A percentile compares a stretch with the other conserved stretches of the same genome.
phyloP scores from a whole-genome alignment of 2,329 filamentous ascomycete genomes.

The Macrophomina phaseolina region DNA sequence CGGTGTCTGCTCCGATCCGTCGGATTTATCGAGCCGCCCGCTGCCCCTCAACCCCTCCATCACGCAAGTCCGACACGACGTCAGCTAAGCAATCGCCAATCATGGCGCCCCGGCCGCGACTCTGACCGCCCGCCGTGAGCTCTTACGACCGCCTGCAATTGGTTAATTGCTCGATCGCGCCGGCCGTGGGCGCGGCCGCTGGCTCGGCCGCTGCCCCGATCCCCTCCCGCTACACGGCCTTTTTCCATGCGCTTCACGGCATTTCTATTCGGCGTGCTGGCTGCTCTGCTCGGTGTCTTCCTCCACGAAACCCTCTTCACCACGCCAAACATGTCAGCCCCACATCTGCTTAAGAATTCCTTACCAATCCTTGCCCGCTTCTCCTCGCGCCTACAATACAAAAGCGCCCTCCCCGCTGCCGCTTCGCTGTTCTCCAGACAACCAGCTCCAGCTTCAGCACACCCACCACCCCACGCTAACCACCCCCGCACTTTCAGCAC shows the following conservation, averaged over 20 bases:
- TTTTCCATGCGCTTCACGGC: conserved; percentile 24
- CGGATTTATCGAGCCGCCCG: conserved; percentile 22
- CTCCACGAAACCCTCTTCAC: conserved; percentile 4
- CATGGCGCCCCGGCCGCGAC: background rate
- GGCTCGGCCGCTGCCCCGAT: background rate
- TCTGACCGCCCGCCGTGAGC: background rate
- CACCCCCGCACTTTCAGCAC: conserved; percentile 27
- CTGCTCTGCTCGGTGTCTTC: background rate
- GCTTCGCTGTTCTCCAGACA: background rate
- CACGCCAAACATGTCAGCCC: conserved; percentile 26
- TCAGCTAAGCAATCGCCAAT: conserved; percentile 17
- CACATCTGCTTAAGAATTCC: conserved; percentile 41
- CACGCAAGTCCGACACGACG: conserved; percentile 20
- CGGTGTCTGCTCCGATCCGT: conserved; percentile 2
- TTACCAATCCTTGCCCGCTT: conserved; percentile 36
- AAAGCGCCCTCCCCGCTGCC: conserved; percentile 22
- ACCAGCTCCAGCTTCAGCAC: conserved; percentile 4
- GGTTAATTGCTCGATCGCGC: conserved; percentile 1
- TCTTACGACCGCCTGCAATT: background rate
- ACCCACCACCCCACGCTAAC: background rate
- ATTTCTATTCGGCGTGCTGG: conserved; percentile 13
- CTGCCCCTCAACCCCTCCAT: background rate
- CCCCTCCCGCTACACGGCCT: background rate
- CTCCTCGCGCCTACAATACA: conserved; percentile 14
- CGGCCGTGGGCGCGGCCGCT: background rate